phyloP scores from a whole-genome alignment of 2,329 filamentous ascomycete genomes.

The Cryoendolithus antarcticus region DNA sequence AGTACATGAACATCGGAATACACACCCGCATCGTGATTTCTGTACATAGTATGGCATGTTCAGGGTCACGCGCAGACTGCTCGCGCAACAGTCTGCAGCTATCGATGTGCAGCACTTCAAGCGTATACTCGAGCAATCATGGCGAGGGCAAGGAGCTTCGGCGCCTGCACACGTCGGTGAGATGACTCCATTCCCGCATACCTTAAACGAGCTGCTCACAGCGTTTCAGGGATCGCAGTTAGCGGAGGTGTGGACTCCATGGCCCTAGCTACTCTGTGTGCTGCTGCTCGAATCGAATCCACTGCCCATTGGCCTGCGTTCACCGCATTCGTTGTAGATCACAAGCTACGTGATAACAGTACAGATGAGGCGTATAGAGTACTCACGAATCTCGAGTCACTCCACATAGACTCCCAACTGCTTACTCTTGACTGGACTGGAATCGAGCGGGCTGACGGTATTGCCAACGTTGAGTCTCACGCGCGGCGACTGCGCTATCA shows the following conservation, averaged over 20 bases:
- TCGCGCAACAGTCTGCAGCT: too few relatives aligned
- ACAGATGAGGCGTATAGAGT: constrained; percentile 42
- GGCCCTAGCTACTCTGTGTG: constrained; percentile 69
- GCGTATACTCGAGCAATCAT: too few relatives aligned
- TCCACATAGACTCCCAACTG: constrained; percentile 10
- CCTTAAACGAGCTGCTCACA: too few relatives aligned
- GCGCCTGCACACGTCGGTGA: too few relatives aligned
- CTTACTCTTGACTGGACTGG: constrained; percentile 27
- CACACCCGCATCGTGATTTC: too few relatives aligned
- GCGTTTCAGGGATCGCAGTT: constrained; percentile 50
- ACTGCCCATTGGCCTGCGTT: constrained; percentile 17
- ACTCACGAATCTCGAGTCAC: constrained; percentile 16
- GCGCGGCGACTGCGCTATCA: constrained; percentile 67
- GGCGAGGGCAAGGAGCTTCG: too few relatives aligned
- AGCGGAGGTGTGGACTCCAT: constrained; percentile 97
- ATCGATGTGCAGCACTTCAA: too few relatives aligned
- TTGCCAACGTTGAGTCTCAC: constrained; percentile 61
- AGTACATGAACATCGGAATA: too few relatives aligned
- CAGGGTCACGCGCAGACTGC: too few relatives aligned
- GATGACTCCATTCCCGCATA: too few relatives aligned
- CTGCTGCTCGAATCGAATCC: not conserved
- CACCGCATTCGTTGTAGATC: constrained; percentile 49
- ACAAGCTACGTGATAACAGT: constrained; percentile 44
- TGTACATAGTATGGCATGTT: too few relatives aligned
- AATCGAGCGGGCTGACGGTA: constrained; percentile 26